Evolutionary conservation across 345 rosid species (phyloP), one percentile per base, ranked within the genome.

Genomic region (Erodium maritimum): DNA sequence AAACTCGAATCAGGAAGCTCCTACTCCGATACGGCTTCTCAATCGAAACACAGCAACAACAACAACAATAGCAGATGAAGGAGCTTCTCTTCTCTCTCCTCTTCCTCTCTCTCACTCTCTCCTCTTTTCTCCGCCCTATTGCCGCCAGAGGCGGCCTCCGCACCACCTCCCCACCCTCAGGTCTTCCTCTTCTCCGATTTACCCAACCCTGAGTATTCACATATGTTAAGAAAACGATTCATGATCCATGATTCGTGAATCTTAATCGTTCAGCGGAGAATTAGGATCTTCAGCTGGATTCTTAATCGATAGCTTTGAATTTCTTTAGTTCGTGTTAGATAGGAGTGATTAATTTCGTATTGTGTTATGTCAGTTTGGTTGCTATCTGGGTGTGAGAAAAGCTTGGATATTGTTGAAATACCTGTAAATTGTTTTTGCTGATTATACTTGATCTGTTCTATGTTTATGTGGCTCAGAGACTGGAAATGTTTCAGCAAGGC

Each of bases 71-170:
- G 37, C 37, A 29, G 37, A 29, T 29, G 37, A 29, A 65, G 73
- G 58, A 67, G 46, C 29, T 70, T 13, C 55, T 60, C 23, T 45
- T 61, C 51, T 17, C 51, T 21, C 22, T 6, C 37, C 34, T 66
- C 53, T 66, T 19, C 4, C 65, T 55, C 61, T 66, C 21, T 17
- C 61, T 37, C 57, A 65, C 74, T 71, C 65, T 33, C 37, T 62
- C 64, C 34, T 25, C 60, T 53, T 58, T 72, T 52, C 37, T 60
- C 42, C 69, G 72, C 7, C 53, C 61, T 56, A 63, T 60, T 54
- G 71, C 64, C 22, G 76, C 76, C 51, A 69, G 87, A 65, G 86
- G 88, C 55, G 81, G 75, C 57, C 58, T 59, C 23, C 64, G 60
- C n/a, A 14, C 37, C 54, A 33, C 65, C 55, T 66, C 68, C 55